phyloP scores from a whole-genome alignment of 345 rosid genomes.

The Gossypioides kirkii region DNA sequence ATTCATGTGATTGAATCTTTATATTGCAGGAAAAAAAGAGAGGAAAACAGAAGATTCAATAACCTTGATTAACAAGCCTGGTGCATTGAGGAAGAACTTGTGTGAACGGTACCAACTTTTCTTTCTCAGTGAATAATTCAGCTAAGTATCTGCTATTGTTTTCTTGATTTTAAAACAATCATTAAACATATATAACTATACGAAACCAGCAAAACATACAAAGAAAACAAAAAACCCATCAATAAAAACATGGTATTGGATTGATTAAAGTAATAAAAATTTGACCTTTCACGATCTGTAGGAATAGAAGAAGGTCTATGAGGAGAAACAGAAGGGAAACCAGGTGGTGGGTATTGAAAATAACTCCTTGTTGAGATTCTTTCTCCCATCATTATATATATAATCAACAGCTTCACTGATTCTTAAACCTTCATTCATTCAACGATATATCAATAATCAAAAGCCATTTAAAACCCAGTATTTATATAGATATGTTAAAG shows the following conservation, averaged over 20 bases:
- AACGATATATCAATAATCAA: background rate
- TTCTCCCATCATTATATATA: constrained; percentile 65
- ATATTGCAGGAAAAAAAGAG: background rate
- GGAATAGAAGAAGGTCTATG: constrained; percentile 65
- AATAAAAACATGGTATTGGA: background rate
- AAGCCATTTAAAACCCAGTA: too few relatives aligned
- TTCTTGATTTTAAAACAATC: background rate
- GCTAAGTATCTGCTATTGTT: constrained; percentile 62
- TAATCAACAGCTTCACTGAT: background rate
- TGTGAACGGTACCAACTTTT: constrained; percentile 66
- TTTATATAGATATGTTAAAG: background rate
- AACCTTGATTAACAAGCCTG: constrained; percentile 1
- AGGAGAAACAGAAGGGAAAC: constrained; percentile 48
- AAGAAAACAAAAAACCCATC: background rate
- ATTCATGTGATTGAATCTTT: background rate
- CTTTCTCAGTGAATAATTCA: constrained; percentile 77
- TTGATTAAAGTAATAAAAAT: background rate
- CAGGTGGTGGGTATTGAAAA: constrained; percentile 66
- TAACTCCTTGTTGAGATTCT: constrained; percentile 79
- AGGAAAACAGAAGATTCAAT: constrained; percentile 11
- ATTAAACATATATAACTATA: background rate
- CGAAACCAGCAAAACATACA: background rate
- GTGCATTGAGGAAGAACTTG: constrained; percentile 32
- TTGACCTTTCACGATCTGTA: constrained; percentile 47
- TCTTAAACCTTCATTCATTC: background rate